Evolutionary conservation across 768 basidiomycete species (phyloP), one percentile per base, ranked within the genome.

Genomic region (Suillus brevipes): DNA sequence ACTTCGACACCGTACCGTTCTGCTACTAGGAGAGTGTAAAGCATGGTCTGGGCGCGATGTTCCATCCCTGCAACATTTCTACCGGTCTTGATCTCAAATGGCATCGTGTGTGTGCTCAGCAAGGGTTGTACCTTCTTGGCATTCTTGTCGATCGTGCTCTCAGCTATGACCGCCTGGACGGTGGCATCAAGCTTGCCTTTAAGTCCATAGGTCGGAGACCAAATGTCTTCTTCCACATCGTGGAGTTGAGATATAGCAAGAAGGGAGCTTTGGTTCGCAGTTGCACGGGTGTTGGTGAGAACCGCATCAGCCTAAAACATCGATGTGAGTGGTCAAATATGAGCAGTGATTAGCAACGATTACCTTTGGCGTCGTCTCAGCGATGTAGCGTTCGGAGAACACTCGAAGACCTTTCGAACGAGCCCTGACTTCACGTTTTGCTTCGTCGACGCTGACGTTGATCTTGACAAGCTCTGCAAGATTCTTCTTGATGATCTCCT

Each of bases 51-150:
- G 0, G 97, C 97, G 43, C 97, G 90, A 76, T 99, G 97, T 68
- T 97, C 95, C 87, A 95, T 88, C 2, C 85, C 84, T 0, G 87
- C 89, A 8, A 85, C 79, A 0, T 89, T 79, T 37, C 91, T 84
- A 2, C 97, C 97, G 80, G 97, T 99, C 78, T 99, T 99, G 78
- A 99, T 94, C 76, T 99, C 97, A 62, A 99, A 88, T 1, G 97
- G 97, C 69, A 90, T 82, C 57, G 72, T 67, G 70, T 77, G 64
- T 61, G 68, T 62, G 25, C 65, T 70, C 43, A 72, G 65, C n/a
- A 70, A 61, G 50, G 64, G 72, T 67, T 71, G n/a, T n/a, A n/a
- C 37, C 45, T 63, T 64, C n/a, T 72, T 70, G 61, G 28, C 34
- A 18, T 55, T 3, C 14, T 69, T 68, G 40, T 74, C 73, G 16